Evolutionary conservation across 352 stramenopile species (phyloP), one percentile per base, ranked within the genome.

Genomic region (Globisporangium solare): DNA sequence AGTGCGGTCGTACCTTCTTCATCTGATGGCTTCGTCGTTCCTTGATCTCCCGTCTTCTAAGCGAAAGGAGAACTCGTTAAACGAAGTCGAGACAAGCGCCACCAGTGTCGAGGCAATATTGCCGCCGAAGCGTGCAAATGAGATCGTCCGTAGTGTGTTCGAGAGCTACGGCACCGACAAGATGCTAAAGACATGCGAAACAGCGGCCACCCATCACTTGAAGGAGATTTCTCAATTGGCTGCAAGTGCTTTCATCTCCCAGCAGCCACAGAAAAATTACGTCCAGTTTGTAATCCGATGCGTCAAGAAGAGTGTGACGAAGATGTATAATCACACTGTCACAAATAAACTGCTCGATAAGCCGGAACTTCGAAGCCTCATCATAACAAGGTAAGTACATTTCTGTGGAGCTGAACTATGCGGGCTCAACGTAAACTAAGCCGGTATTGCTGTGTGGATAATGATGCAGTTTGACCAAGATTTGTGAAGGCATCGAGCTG

Each of bases 331-430:
- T 22, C 73, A 78, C 48, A 55, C 49, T 24, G 57, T 79, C 20
- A 53, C 51, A 46, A 50, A 45, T 27, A 67, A 70, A n/a, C 54
- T 64, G 47, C 42, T 58, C 45, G 21, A 46, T 4, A 59, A 68
- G 24, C 49, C 48, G 21, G 57, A 79, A 12, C 41, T 83, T 18
- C 64, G 59, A 50, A 37, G 58, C 20, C 69, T 78, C 58, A 58
- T 83, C 21, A 47, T 81, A 18, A 45, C 43, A 31, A 82, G 73
- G 76, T 86, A 82, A 71, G 76, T 86, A 47, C 41, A 53, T 18
- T 12, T 43, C 7, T 43, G 39, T 43, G 39, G n/a, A 13, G 20
- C 10, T 54, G 32, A 6, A 12, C 35, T 59, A 39, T 53, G 58
- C 13, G 5, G 6, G 0, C 39, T 13, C 18, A 43, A 69, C 42